Conservation (phyloP, 495 filamentous ascomycete genomes). For the Mycothermus thermophilus region DNA sequence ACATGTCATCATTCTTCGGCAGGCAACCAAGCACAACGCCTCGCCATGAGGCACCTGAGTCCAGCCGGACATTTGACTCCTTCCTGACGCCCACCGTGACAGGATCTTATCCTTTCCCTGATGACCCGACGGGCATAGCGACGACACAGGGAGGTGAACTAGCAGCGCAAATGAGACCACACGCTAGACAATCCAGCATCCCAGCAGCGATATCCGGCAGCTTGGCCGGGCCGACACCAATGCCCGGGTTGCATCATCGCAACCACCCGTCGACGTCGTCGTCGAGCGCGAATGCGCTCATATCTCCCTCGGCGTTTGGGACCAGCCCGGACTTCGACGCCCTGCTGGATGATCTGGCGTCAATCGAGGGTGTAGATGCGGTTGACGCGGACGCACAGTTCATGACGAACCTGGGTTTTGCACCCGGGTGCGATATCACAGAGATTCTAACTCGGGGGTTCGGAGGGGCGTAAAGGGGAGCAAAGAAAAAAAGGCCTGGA, state of each 20-base stretch:
- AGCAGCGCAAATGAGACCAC: too few species aligned
- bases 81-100: background rate
- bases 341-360: constrained; percentile 49
- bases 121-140: too few species aligned
- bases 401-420: constrained; percentile 48
- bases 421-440: constrained; percentile 21
- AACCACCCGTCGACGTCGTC: too few species aligned
- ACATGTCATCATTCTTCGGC: background rate
- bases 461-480: constrained; percentile 1
- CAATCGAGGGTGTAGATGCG: constrained; percentile 46
- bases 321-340: constrained; percentile 36
- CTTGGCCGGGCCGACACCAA: too few species aligned
- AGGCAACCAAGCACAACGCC: background rate
- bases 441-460: constrained; percentile 15
- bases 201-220: too few species aligned
- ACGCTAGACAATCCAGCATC: too few species aligned
- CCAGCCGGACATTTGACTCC: background rate
- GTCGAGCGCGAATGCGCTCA: too few species aligned
- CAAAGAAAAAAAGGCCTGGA: background rate
- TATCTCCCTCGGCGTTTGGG: constrained; percentile 6
- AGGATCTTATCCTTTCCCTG: too few species aligned
- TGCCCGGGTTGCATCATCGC: too few species aligned
- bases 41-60: background rate
- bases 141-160: too few species aligned
- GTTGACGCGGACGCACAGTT: constrained; percentile 25